Base-by-base conservation (phyloP, 345 rosid genomes). In the Salix udensis region DNA sequence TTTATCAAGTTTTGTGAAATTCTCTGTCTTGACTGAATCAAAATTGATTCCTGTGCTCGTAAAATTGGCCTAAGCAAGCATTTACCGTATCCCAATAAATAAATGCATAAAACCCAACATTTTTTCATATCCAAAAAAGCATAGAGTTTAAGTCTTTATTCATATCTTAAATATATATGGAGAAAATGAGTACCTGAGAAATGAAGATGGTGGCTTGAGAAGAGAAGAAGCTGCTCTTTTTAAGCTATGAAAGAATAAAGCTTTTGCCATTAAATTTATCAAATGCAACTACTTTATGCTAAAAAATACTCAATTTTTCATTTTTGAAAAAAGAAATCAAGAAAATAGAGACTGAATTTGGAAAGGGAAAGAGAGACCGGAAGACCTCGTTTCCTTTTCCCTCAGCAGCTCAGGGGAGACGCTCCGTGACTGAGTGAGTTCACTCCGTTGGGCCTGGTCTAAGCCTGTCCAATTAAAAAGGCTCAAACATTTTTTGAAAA, bases 221-320 rank as follows among this genome's bases (percentile, higher is more conserved):
- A 76, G 71, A 61, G 71, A 68, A 37, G 74, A 67, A 31, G 77
- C 80, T 44, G 77, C 77, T 44, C 67, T 72, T 67, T 50, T 48
- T 42, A 76, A 64, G 79, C 61, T 40, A 31, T 36, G 48, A 46
- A 71, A 58, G 36, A 72, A 34, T 30, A 80, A n/a, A 60, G 70
- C 65, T 34, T 24, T 74, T 19, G 77, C 82, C 82, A 79, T 79
- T 53, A 61, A 12, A 24, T 23, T 5, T 4, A 50, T 50, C 53
- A 50, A 50, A 15, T 5, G 53, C 6, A 50, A 14, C 19, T 50
- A 50, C 6, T 50, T 3, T 50, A 50, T 50, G 19, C 21, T 50
- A 50, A 0, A 50, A 50, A 50, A 50, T 7, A 50, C 1, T 50
- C 6, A 50, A 50, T 14, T 50, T 50, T 50, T 50, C 53, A 50